phyloP scores from a whole-genome alignment of 257 asterid genomes.

The Solanum tacnaense region DNA sequence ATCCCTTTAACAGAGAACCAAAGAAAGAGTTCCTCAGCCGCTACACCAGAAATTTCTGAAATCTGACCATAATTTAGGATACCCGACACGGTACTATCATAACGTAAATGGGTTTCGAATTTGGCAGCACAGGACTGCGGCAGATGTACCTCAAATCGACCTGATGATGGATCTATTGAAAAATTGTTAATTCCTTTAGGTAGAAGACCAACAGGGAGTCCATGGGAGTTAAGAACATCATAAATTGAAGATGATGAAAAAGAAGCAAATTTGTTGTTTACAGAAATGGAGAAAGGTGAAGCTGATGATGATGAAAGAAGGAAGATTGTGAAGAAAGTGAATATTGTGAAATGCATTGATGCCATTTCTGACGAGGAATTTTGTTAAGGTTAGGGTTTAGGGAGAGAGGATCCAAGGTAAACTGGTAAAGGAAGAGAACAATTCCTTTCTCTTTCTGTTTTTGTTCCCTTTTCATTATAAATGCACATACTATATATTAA shows the following conservation, averaged over 20 bases:
- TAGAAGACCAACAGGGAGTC: conserved; percentile 65
- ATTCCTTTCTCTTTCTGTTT: not conserved
- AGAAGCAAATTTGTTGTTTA: not conserved
- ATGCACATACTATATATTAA: not conserved
- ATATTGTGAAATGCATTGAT: not conserved
- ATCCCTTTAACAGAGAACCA: conserved; percentile 80
- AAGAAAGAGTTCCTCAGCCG: conserved; percentile 71
- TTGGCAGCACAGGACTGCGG: conserved; percentile 58
- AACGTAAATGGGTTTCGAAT: conserved; percentile 65
- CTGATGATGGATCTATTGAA: conserved; percentile 38
- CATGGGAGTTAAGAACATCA: conserved; percentile 44
- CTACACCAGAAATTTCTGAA: conserved; percentile 49
- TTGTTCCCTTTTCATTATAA: not conserved
- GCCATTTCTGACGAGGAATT: not conserved
- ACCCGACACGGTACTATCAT: conserved; percentile 53
- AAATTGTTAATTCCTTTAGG: conserved; percentile 58
- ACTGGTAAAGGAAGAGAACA: not conserved
- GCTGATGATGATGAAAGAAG: not conserved
- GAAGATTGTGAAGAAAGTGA: not conserved
- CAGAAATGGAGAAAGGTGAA: not conserved
- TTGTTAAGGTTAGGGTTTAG: conserved; percentile 14
- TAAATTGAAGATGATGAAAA: conserved; percentile 23
- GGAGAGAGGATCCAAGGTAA: not conserved
- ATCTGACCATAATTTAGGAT: conserved; percentile 35
- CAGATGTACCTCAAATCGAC: conserved; percentile 45